phyloP scores from a whole-genome alignment of 2,329 filamentous ascomycete genomes.

The Xylaria sp. region DNA sequence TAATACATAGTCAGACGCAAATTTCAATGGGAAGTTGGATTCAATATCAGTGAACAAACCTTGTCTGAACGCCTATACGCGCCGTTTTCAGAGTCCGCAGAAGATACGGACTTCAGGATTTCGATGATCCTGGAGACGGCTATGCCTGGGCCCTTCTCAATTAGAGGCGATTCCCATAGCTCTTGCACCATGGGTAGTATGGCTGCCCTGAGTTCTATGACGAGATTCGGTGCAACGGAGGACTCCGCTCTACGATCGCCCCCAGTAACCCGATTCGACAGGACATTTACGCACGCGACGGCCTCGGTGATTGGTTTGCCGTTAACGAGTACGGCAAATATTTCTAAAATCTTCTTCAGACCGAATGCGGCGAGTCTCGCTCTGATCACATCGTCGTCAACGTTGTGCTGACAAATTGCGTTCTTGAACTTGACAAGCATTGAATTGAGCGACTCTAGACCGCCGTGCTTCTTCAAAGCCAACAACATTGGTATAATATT shows the following conservation, averaged over 20 bases:
- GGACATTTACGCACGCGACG: conserved; percentile 47
- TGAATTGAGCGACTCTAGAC: conserved; percentile 66
- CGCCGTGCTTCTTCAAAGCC: conserved; percentile 77
- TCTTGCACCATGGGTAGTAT: conserved; percentile 70
- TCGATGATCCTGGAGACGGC: conserved; percentile 77
- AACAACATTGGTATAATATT: conserved; percentile 72
- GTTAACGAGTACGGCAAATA: conserved; percentile 72
- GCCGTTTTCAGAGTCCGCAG: conserved; percentile 67
- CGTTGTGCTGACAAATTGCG: conserved; percentile 42
- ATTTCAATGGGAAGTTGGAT: background rate
- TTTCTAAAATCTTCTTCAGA: conserved; percentile 76
- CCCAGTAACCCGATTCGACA: conserved; percentile 33
- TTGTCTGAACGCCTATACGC: conserved; percentile 60
- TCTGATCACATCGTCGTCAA: conserved; percentile 42
- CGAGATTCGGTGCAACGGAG: conserved; percentile 61
- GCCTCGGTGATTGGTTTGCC: conserved; percentile 79
- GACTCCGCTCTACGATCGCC: conserved; percentile 39
- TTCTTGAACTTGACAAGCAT: conserved; percentile 65
- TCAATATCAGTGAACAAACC: conserved; percentile 32
- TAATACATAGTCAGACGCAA: conserved; percentile 19
- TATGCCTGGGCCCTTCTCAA: conserved; percentile 72
- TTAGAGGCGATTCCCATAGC: conserved; percentile 79
- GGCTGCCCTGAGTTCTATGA: conserved; percentile 78
- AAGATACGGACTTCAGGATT: conserved; percentile 72
- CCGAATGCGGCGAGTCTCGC: conserved; percentile 49